These are phyloP conservation scores for Podaxis sp. DNA, from an alignment of 768 basidiomycete species.

Conservation along the genomic window DNA sequence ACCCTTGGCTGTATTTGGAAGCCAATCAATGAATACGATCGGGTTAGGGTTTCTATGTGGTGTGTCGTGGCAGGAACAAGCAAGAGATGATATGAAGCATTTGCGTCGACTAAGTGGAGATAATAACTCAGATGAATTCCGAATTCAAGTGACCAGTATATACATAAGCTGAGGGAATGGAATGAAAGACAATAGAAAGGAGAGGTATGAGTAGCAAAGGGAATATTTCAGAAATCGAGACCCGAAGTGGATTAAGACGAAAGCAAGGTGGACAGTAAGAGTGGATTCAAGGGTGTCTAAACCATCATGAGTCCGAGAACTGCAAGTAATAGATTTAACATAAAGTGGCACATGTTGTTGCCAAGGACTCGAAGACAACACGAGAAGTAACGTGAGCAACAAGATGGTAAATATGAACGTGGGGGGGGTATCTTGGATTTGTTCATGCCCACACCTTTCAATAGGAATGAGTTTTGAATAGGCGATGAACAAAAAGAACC, in stretches of 20 bases:
- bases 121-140: slow-evolving; percentile 6
- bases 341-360: slow-evolving; percentile 40
- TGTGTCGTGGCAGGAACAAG: background rate
- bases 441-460: slow-evolving; percentile 82
- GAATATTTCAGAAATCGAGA: slow-evolving; percentile 18
- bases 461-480: slow-evolving; percentile 13
- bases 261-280: slow-evolving; percentile 9
- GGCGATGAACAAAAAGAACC: slow-evolving; percentile 5
- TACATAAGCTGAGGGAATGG: slow-evolving; percentile 4
- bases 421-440: slow-evolving; percentile 4
- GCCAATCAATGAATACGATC: background rate
- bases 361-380: slow-evolving; percentile 23
- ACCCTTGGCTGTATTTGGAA: background rate
- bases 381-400: slow-evolving; percentile 10
- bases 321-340: slow-evolving; percentile 53
- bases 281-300: slow-evolving; percentile 9
- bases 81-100: background rate
- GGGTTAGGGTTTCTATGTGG: slow-evolving; percentile 11
- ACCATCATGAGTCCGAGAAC: slow-evolving; percentile 35
- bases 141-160: slow-evolving; percentile 13
- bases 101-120: background rate
- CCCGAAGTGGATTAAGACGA: slow-evolving; percentile 33
- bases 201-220: slow-evolving; percentile 15
- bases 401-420: background rate
- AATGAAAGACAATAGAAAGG: slow-evolving; percentile 9